These are phyloP conservation scores for Adansonia grandidieri DNA, from an alignment of 441 rosid species.

Conservation along the genomic window DNA sequence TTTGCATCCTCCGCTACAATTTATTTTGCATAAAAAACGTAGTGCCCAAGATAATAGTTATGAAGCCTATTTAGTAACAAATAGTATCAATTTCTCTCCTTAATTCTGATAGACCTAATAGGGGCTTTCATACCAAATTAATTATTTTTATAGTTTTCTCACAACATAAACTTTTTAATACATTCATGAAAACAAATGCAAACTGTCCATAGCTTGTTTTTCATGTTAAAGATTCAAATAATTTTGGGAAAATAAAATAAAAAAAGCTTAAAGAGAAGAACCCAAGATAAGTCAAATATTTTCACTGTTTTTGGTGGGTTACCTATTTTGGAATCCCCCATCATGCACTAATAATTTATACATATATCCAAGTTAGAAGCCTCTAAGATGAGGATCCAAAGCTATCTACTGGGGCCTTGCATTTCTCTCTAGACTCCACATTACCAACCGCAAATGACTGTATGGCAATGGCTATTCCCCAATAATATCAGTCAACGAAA, in stretches of 20 bases:
- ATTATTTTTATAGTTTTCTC: too few relatives aligned
- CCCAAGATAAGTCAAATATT: not conserved
- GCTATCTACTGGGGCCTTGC: constrained; percentile 15
- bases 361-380: constrained; percentile 8
- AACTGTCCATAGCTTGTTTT: not conserved
- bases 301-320: constrained; percentile 19
- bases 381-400: constrained; percentile 13
- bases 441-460: not conserved
- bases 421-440: not conserved
- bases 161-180: not conserved
- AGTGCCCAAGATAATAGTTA: not conserved
- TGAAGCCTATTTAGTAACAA: not conserved
- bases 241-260: not conserved
- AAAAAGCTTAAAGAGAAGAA: not conserved
- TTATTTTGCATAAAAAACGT: too few relatives aligned
- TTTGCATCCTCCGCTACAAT: too few relatives aligned
- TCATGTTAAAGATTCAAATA: not conserved
- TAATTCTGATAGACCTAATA: not conserved
- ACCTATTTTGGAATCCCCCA: not conserved
- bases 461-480: not conserved
- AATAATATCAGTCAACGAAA: not conserved
- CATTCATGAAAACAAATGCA: not conserved
- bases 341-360: not conserved
- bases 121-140: too few relatives aligned
- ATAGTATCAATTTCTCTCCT: constrained; percentile 4